A percentile compares a stretch with the other conserved stretches of the same genome.
Evolutionary conservation across 345 rosid genomes (phyloP).

Genomic region (Populus alba): DNA sequence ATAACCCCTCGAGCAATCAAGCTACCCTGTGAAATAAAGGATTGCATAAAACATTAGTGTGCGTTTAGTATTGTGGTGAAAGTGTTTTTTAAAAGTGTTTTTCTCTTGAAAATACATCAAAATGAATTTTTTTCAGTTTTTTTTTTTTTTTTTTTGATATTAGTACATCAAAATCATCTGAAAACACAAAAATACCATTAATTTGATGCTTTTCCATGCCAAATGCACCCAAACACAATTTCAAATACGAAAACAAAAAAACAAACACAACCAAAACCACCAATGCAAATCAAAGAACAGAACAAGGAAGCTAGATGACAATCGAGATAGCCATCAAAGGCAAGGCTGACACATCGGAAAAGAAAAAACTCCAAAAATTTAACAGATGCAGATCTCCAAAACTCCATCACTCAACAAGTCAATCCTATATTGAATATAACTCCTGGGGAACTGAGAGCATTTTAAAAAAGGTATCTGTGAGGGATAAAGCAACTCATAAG

Average conservation of each 20-base stretch:
- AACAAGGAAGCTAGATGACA: not conserved
- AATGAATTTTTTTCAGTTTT: too few species aligned
- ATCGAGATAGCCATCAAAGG: not conserved
- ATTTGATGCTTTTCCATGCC: too few species aligned
- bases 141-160: too few species aligned
- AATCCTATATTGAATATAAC: not conserved
- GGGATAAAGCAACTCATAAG: not conserved
- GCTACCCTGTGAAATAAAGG: conserved; percentile 48
- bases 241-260: too few species aligned
- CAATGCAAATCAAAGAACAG: not conserved
- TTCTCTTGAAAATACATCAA: too few species aligned
- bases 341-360: not conserved
- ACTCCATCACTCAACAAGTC: not conserved
- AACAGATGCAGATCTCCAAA: not conserved
- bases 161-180: too few species aligned
- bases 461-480: not conserved
- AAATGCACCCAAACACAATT: too few species aligned
- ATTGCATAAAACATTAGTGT: not conserved
- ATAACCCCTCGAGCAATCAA: conserved; percentile 71
- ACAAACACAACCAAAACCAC: too few species aligned
- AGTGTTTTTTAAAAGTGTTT: too few species aligned
- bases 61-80: too few species aligned
- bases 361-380: not conserved
- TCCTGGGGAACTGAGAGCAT: not conserved
- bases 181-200: too few species aligned